A percentile compares a stretch with the other conserved stretches of the same genome.
These are phyloP conservation scores for Phialophora verrucosa DNA, from an alignment of 2,329 filamentous ascomycete species.

Conservation along the genomic window DNA sequence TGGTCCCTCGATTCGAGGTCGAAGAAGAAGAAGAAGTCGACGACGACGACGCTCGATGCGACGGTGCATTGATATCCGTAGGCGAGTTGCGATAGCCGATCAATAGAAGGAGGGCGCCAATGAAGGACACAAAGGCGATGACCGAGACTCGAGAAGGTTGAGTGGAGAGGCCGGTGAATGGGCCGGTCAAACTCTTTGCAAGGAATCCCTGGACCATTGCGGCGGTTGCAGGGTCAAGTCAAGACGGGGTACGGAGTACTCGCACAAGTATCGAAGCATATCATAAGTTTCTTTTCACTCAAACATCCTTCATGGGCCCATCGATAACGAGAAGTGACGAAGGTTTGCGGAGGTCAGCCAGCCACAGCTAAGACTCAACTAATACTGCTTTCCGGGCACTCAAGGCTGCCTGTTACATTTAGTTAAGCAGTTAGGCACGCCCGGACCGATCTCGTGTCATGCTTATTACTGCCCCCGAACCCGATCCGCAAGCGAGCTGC, in stretches of 20 bases:
- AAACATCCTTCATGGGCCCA: neutral
- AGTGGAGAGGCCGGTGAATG: neutral
- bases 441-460: neutral
- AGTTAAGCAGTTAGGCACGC: neutral
- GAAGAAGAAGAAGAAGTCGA: neutral
- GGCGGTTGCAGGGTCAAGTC: neutral
- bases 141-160: neutral
- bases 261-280: neutral
- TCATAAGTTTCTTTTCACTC: neutral
- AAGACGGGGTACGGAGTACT: neutral
- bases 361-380: no score
- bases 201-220: neutral
- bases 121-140: neutral
- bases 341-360: no score
- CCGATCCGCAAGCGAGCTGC: no score
- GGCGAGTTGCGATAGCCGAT: slow-evolving; percentile 1
- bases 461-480: neutral
- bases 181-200: neutral
- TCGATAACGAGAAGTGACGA: neutral
- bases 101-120: neutral
- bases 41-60: neutral
- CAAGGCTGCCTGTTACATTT: neutral
- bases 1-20: neutral
- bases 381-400: no score
- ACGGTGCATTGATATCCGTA: neutral